These are phyloP conservation scores for Phytophthora cactorum DNA, from an alignment of 352 stramenopile genomes.

Conservation along the genomic window DNA sequence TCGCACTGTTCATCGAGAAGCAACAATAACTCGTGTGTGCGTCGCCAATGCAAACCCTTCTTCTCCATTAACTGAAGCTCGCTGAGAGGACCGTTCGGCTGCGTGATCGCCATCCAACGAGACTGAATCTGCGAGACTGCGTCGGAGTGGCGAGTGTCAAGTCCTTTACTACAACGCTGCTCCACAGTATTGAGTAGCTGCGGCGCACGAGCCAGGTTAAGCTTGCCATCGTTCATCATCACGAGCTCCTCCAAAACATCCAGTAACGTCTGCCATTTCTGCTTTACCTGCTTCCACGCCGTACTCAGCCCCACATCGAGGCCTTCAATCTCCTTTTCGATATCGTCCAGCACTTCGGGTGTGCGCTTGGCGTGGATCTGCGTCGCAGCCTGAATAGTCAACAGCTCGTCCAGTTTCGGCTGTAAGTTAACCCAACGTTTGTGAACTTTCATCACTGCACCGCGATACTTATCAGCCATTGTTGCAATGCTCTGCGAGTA, in stretches of 20 bases:
- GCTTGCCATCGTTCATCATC: constrained; percentile 61
- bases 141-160: constrained; percentile 59
- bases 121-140: constrained; percentile 74
- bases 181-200: constrained; percentile 58
- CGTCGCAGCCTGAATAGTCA: constrained; percentile 51
- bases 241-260: constrained; percentile 61
- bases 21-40: constrained; percentile 71
- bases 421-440: constrained; percentile 76
- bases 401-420: constrained; percentile 64
- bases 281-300: constrained; percentile 62
- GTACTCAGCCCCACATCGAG: constrained; percentile 69
- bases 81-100: constrained; percentile 58
- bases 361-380: constrained; percentile 69
- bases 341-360: constrained; percentile 45
- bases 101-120: constrained; percentile 77
- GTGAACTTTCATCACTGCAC: constrained; percentile 60
- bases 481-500: constrained; percentile 43
- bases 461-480: constrained; percentile 52
- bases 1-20: constrained; percentile 79
- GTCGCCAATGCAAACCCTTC: constrained; percentile 72
- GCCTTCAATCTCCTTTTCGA: constrained; percentile 60
- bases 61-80: constrained; percentile 74
- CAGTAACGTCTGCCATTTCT: constrained; percentile 62
- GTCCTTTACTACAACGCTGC: constrained; percentile 59
- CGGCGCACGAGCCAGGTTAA: constrained; percentile 64